Base-by-base conservation (phyloP, 176 grass and related monocot genomes). In the Leersia perrieri region DNA sequence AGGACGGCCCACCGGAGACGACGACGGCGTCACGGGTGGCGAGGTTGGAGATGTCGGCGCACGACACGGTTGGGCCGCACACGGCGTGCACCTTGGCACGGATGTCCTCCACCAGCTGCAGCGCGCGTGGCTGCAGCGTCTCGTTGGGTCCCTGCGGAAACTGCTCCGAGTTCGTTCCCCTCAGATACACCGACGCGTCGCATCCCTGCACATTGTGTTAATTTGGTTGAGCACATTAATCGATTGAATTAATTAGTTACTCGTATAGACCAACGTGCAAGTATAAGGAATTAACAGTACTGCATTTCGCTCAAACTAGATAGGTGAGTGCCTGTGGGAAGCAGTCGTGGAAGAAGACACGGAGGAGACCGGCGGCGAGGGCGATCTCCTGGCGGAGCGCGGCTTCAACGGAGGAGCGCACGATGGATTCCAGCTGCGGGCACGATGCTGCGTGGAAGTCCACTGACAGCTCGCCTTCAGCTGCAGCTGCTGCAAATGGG, bases 341-440 rank as follows among this genome's bases (percentile, higher is more conserved):
- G 77, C 63, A 75, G 78, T 87, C 85, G 69, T 87, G 85, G 70
- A 81, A 76, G 35, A 69, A 80, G 77, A 87, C 58, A 8, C 78
- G 85, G 63, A 87, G 70, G 27, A 87, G 77, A 3, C 85, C 85
- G 47, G 85, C 70, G 63, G 71, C 71, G 26, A 81, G 5, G 61
- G 61, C 15, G 61, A 64, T 31, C 13, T 64, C 61, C 61, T 2
- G 12, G 5, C 6, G 15, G 13, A 64, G 61, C 5, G 61, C 61
- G 5, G 61, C 61, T 14, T 32, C 13, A 12, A 64, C 14, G 61
- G 13, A 3, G 13, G 61, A 64, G 61, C 61, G 61, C 13, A 64
- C 61, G 29, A 64, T 64, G 61, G 5, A 0, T 29, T 7, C 14
- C 61, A 64, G 29, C 61, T 64, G 61, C 1, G 61, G 61, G 61